Base-by-base conservation (phyloP, 208 protist genomes). In the Crithidia expoeki region DNA sequence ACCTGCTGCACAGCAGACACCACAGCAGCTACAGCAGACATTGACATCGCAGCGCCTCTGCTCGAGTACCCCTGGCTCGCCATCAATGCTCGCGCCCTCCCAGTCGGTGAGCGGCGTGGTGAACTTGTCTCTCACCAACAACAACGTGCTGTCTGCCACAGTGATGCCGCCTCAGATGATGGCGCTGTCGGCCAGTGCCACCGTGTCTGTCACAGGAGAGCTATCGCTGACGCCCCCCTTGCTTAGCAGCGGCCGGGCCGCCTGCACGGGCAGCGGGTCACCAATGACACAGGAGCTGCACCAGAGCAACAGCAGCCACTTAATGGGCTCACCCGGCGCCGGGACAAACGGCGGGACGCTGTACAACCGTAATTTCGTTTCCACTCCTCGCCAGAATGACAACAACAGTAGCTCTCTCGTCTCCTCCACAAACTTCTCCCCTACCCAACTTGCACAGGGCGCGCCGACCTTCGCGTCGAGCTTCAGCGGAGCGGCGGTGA, bases 351-450 rank as follows among this genome's bases (percentile, higher is more conserved):
- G 47, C 4, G 61, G 11, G 14, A 34, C 42, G 46, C 49, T 67
- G 61, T 57, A 67, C 34, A 57, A 57, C 47, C 61, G 61, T 23
- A 67, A 44, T 34, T 55, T 57, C 30, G 44, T 42, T 12, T 42
- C 59, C n/a, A 40, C 46, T 2, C 61, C 61, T 4, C 47, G 44
- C 23, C 61, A 67, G 44, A 53, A 52, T 32, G 38, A 65, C 61
- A 55, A 67, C 61, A 55, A 14, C 49, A 47, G 33, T 34, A 57
- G 19, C 61, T 67, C 61, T 7, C 61, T 67, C 49, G 23, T 57
- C 4, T 42, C 61, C 33, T 67, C 61, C 9, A 47, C 49, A 1
- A 67, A 55, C 34, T 57, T 67, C 11, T 28, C 61, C 11, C 61
- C 61, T 0, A 47, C 23, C 49, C 61, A 67, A 47, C 33, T 67